Evolutionary conservation across 805 yeast species (phyloP), one percentile per base, ranked within the genome.

Genomic region (Lachancea meyersii): DNA sequence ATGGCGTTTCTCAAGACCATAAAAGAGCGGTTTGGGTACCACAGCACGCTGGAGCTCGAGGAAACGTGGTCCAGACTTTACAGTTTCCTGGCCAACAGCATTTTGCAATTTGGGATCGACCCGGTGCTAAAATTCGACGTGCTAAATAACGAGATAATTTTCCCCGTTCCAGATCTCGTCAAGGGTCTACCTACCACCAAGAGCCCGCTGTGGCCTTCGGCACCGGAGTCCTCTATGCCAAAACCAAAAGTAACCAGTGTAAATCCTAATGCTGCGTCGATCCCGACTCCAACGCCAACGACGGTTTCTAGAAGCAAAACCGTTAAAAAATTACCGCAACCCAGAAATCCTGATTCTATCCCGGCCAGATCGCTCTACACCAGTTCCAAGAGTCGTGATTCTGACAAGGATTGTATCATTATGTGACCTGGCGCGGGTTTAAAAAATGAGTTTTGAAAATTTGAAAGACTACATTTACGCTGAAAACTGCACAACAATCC

Each of bases 41-140:
- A 67, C 16, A 81, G 81, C 57, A 72, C 79, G 11, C 60, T 75
- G 18, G 83, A 79, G 49, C 58, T 81, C 32, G 88, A 82, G 54
- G 71, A 76, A 44, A 74, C 80, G 43, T 83, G 91, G 89, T 75
- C 82, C 42, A 76, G 80, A 53, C 64, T 83, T 18, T 83, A 80
- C 63, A 67, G 80, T 44, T 83, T 78, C 57, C 63, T 83, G 50
- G 80, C 88, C 21, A 82, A 83, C 60, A 72, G 82, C 18, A 71
- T 83, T 35, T 54, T 82, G 16, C 82, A 79, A 32, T 65, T 59
- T 35, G 73, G 72, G 22, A 58, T 65, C 19, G 73, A 70, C 42
- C 72, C 72, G 5, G 56, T 66, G 5, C 48, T 67, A 9, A 60
- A 57, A 34, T 45, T 61, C n/a, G 64, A 62, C 17, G 41, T 35